phyloP scores from a whole-genome alignment of 2,329 filamentous ascomycete species.

The Alternaria conjuncta region DNA sequence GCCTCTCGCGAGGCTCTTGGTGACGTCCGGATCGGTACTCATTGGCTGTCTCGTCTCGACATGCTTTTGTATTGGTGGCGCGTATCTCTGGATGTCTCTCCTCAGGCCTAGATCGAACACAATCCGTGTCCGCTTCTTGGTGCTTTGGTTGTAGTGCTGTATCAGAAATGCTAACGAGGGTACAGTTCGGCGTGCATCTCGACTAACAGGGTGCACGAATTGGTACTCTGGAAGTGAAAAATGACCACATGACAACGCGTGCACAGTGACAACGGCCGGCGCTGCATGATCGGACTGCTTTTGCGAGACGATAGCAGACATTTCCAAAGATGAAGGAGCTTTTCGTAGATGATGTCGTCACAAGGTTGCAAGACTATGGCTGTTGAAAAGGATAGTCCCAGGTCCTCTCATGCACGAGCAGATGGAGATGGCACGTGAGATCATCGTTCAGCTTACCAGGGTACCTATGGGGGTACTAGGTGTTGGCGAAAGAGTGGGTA shows the following conservation, averaged over 20 bases:
- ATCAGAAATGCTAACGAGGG: constrained; percentile 63
- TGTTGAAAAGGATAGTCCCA: not conserved
- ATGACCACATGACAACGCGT: constrained; percentile 48
- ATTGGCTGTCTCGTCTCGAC: constrained; percentile 55
- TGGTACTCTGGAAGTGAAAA: constrained; percentile 58
- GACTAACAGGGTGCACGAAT: constrained; percentile 56
- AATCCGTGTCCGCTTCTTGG: constrained; percentile 48
- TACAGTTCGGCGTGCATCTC: constrained; percentile 55
- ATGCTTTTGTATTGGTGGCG: constrained; percentile 54
- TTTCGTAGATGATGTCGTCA: not conserved
- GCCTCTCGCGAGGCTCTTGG: constrained; percentile 46
- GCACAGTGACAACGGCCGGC: constrained; percentile 42
- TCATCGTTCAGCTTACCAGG: not conserved
- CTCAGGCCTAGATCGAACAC: constrained; percentile 64
- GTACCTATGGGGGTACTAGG: too few relatives aligned
- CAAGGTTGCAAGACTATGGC: not conserved
- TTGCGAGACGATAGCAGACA: not conserved
- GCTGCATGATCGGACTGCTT: not conserved
- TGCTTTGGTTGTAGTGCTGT: constrained; percentile 52
- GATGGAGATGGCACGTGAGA: not conserved
- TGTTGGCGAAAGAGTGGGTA: not conserved
- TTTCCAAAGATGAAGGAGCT: not conserved
- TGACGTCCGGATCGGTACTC: constrained; percentile 49
- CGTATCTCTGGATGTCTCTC: constrained; percentile 54
- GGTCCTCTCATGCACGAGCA: not conserved